Conservation (phyloP, 192 early-diverging fungal species). For the Backusella morwellensis region DNA sequence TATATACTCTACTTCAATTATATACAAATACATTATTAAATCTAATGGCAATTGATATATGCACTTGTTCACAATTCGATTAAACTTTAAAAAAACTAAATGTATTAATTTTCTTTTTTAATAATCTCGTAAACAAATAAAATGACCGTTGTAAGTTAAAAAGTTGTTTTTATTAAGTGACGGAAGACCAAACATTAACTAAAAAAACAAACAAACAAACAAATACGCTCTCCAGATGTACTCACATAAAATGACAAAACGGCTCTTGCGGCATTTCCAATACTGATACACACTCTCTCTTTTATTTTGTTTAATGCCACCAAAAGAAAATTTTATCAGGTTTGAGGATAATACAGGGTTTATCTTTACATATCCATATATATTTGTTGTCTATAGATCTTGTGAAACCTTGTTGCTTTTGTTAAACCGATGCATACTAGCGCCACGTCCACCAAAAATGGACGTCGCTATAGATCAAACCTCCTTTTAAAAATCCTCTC, state of each 20-base stretch:
- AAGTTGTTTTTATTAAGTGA: neutral
- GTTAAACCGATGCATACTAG: neutral
- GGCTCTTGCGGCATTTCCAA: neutral
- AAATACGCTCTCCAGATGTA: neutral
- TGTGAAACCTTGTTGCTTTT: neutral
- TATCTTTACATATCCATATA: neutral
- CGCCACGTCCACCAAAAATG: neutral
- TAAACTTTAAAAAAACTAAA: neutral
- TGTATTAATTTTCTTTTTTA: neutral
- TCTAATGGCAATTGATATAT: too few species aligned
- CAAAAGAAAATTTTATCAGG: neutral
- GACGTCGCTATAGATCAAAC: neutral
- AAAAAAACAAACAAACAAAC: conserved; percentile 1
- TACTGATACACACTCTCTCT: neutral
- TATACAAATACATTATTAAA: too few species aligned
- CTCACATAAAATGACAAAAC: neutral
- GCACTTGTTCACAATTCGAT: neutral
- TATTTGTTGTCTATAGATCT: neutral
- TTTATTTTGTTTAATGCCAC: neutral
- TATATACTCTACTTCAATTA: neutral
- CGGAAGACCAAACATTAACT: neutral
- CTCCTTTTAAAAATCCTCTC: neutral
- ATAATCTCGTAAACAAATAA: neutral
- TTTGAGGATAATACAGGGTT: neutral
- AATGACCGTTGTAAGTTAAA: neutral